Evolutionary conservation across 257 asterid genomes (phyloP), one percentile per base, ranked within the genome.

Genomic region (Forsythia suspensa): DNA sequence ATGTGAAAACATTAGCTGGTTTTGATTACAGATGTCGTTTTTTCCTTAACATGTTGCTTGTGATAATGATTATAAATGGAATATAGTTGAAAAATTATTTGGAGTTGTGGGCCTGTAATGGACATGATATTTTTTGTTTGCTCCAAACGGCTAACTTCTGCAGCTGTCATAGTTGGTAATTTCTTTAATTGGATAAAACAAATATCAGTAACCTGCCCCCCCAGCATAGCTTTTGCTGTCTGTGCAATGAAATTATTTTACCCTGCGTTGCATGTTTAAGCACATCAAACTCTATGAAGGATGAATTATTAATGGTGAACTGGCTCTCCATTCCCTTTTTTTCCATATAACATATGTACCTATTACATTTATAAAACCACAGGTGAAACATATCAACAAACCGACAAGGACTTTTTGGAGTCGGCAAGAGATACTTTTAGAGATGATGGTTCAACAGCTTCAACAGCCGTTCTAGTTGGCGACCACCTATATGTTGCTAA

Each of bases 361-460:
- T 61, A 7, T 29, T 3, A 20, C 38, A 61, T 61, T 61, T 76
- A 72, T 69, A 70, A 69, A 59, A 44, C 77, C 10, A 77, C 95
- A 96, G 99, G 97, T 82, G 94, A 89, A 71, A 94, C 96, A n/a
- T 96, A 90, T 85, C 90, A 89, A 88, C 87, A 84, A 83, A 96
- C 98, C 24, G 99, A 96, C 84, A 85, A 20, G 69, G 93, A 88
- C 57, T 96, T 96, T 82, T 83, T 96, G 88, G 97, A 91, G 78
- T 89, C 97, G 63, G 97, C 91, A 86, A 96, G 83, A 78, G 96
- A 94, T 87, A 87, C 97, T 46, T 90, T 83, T 80, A 85, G 99
- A 48, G 99, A 96, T 86, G 99, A 96, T 85, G 99, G 99, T 70
- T 96, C 99, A 83, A 96, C 99, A 78, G 99, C 99, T 73, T 94